Evolutionary conservation across 2,329 filamentous ascomycete genomes (phyloP).

Genomic region (Fulvia fulva): DNA sequence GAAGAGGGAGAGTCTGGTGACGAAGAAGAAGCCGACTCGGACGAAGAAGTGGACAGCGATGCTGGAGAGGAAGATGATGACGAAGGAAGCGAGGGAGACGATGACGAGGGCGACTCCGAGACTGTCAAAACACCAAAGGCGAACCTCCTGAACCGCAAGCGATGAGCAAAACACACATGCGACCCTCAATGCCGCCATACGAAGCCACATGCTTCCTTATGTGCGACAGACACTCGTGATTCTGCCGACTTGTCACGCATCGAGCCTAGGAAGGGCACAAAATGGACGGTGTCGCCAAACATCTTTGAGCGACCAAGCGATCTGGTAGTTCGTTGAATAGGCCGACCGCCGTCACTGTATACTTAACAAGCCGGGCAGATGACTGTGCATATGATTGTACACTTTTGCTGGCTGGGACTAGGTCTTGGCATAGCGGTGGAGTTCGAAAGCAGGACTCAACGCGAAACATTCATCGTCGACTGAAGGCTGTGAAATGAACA

Average conservation of each 20-base stretch:
- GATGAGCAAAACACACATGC: background rate
- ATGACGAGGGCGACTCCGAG: background rate
- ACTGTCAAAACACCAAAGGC: background rate
- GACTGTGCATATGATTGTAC: background rate
- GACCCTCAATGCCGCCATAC: background rate
- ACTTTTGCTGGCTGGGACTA: background rate
- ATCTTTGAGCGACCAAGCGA: background rate
- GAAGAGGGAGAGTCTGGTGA: constrained; percentile 1
- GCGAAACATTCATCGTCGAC: background rate
- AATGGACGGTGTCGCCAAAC: background rate
- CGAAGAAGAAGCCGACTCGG: background rate
- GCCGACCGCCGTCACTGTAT: background rate
- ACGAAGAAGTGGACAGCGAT: background rate
- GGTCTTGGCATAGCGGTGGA: background rate
- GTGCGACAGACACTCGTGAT: background rate
- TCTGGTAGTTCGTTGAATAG: background rate
- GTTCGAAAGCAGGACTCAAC: background rate
- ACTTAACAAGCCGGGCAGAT: background rate
- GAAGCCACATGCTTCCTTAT: background rate
- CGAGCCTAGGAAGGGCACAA: background rate
- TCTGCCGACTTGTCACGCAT: background rate
- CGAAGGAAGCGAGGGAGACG: background rate
- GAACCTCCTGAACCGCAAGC: background rate
- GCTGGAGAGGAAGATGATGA: background rate
- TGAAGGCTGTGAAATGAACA: background rate